Evolutionary conservation across 2,329 filamentous ascomycete species (phyloP).

Genomic region (Colletotrichum sp.): DNA sequence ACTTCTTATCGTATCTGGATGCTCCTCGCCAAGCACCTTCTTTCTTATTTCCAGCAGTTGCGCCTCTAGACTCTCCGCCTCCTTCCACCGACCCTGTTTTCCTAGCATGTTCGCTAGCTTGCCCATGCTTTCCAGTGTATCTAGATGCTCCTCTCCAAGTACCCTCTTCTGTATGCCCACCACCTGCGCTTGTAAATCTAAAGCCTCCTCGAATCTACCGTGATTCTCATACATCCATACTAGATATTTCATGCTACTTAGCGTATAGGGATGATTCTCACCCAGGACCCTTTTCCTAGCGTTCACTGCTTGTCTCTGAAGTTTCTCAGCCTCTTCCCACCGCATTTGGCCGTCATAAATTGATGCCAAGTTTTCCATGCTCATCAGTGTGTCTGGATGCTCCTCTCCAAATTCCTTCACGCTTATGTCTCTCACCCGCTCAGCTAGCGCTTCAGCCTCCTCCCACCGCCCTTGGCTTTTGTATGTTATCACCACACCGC

Average conservation of each 20-base stretch:
- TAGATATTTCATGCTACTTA: fast-evolving
- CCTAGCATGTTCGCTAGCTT: fast-evolving
- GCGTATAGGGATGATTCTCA: not conserved
- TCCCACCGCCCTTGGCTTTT: not conserved
- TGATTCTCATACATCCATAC: fast-evolving
- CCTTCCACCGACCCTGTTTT: not conserved
- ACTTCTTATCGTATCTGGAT: not conserved
- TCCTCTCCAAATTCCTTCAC: not conserved
- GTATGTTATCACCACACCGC: fast-evolving
- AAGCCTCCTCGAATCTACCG: not conserved
- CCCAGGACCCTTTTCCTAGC: not conserved
- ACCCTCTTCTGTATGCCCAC: fast-evolving
- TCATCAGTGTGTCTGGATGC: not conserved
- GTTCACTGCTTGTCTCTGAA: not conserved
- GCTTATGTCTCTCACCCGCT: not conserved
- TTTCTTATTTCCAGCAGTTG: not conserved
- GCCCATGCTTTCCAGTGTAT: not conserved
- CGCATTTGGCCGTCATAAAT: not conserved
- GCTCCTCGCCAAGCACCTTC: not conserved
- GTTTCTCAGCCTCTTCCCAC: not conserved
- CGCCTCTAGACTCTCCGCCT: not conserved
- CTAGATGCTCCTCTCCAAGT: not conserved
- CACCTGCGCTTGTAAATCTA: not conserved
- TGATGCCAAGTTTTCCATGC: not conserved
- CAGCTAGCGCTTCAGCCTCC: not conserved